Evolutionary conservation across 2,329 filamentous ascomycete species (phyloP).

Genomic region (Gliomastix tumulicola): DNA sequence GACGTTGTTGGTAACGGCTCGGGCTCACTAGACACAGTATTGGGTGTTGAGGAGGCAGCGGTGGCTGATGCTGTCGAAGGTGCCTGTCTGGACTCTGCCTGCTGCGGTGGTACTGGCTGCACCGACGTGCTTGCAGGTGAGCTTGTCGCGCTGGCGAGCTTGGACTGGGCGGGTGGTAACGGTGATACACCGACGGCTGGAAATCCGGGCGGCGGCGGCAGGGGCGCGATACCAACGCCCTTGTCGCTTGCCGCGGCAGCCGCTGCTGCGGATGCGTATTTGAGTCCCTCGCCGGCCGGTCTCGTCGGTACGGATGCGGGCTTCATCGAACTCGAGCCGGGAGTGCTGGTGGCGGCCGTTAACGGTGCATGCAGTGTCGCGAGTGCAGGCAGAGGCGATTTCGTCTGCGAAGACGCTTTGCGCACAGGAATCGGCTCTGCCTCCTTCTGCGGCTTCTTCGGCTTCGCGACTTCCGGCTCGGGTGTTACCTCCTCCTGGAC

Average conservation of each 20-base stretch:
- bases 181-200: slow-evolving; percentile 36
- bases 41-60: slow-evolving; percentile 22
- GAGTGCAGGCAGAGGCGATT: slow-evolving; percentile 87
- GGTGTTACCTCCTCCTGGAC: slow-evolving; percentile 69
- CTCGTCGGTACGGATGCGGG: slow-evolving; percentile 80
- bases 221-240: slow-evolving; percentile 86
- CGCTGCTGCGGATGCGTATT: slow-evolving; percentile 93
- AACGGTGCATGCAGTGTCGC: slow-evolving; percentile 79
- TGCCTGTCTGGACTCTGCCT: too few species aligned
- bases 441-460: slow-evolving; percentile 56
- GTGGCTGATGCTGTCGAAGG: too few species aligned
- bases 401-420: slow-evolving; percentile 81
- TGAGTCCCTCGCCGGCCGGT: slow-evolving; percentile 81
- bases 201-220: slow-evolving; percentile 80
- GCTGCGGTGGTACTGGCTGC: too few species aligned
- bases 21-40: neutral
- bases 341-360: slow-evolving; percentile 43
- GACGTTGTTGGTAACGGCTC: slow-evolving; percentile 15
- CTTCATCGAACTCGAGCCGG: slow-evolving; percentile 70
- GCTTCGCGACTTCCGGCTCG: slow-evolving; percentile 49
- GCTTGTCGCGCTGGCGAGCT: slow-evolving; percentile 44
- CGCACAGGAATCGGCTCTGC: slow-evolving; percentile 47
- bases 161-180: slow-evolving; percentile 47
- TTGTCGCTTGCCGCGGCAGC: slow-evolving; percentile 83
- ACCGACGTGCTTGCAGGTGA: slow-evolving; percentile 42